Base-by-base conservation (phyloP, 495 filamentous ascomycete species). In the Penicillium coffeae region DNA sequence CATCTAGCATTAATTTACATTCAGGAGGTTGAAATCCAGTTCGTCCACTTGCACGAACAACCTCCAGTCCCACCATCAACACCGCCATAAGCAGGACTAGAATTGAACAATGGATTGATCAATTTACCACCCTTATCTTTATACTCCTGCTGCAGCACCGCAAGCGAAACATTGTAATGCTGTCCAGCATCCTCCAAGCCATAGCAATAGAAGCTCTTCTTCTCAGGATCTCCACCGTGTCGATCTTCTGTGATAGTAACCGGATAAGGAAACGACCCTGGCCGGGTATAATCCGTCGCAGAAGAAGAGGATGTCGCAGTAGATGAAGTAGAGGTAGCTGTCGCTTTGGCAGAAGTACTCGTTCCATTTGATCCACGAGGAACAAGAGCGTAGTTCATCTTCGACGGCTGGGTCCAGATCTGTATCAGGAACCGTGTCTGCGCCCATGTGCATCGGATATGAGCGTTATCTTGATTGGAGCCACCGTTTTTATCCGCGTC, bases 361-460 rank as follows among this genome's bases (percentile, higher is more conserved):
- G 42, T 42, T 32, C 44, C 41, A 1, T 21, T 39, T 5, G 25
- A 30, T 42, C 48, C 20, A 45, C 35, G 25, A 7, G 79, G 50
- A 0, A 87, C 63, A 14, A 72, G 63, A 5, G 70, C 60, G 27
- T 68, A 69, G 38, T 70, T 73, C 9, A 68, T 66, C 3, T 77
- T 73, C 0, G 44, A 45, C 0, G 60, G 58, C 18, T 58, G 59
- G 5, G 92, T 98, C 90, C 90, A 98, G 45, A 96, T 94, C 58
- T 90, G 84, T 4, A 97, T 88, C 8, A 89, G 81, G 66, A 94
- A 89, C 8, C 92, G 82, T 2, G 90, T 94, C 53, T 90, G 77
- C 1, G 85, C 71, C 82, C 87, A 95, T 13, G 87, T 93, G 50
- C 92, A 88, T 15, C 87, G 69, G 13, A 79, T 78, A 3, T 71